These are phyloP conservation scores for Gossypium raimondii DNA, from an alignment of 345 rosid genomes.

Conservation along the genomic window DNA sequence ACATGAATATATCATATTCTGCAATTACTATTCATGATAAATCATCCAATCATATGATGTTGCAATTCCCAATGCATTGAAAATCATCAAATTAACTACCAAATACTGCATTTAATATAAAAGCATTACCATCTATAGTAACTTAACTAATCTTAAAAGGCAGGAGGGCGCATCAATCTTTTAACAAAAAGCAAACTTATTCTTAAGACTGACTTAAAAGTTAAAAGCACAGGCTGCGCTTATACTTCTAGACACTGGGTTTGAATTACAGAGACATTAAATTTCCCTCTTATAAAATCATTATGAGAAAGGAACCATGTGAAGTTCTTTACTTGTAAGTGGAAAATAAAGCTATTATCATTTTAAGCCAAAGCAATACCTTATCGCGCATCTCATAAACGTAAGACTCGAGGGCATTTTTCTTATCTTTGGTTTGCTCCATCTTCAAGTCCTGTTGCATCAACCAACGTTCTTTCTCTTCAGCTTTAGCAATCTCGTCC, in stretches of 20 bases:
- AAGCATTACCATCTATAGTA: neutral
- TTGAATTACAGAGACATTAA: neutral
- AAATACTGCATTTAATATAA: neutral
- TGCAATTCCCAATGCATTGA: neutral
- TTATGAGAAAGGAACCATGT: neutral
- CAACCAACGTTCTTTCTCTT: conserved; percentile 51
- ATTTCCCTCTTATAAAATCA: neutral
- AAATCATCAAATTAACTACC: neutral
- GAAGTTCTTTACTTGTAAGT: neutral
- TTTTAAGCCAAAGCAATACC: conserved; percentile 34
- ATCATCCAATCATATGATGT: neutral
- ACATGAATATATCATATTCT: neutral
- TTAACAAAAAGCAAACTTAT: neutral
- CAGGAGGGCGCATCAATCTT: neutral
- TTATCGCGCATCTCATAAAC: conserved; percentile 84
- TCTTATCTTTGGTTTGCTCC: conserved; percentile 66
- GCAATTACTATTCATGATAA: neutral
- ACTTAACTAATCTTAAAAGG: neutral
- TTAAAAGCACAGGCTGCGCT: neutral
- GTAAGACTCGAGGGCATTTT: conserved; percentile 72
- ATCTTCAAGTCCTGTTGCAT: conserved; percentile 62
- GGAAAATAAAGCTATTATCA: neutral
- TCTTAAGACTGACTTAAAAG: neutral
- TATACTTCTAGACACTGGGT: neutral
- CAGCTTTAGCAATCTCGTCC: conserved; percentile 50